phyloP scores from a whole-genome alignment of 345 rosid species.

The Lagerstroemia speciosa region DNA sequence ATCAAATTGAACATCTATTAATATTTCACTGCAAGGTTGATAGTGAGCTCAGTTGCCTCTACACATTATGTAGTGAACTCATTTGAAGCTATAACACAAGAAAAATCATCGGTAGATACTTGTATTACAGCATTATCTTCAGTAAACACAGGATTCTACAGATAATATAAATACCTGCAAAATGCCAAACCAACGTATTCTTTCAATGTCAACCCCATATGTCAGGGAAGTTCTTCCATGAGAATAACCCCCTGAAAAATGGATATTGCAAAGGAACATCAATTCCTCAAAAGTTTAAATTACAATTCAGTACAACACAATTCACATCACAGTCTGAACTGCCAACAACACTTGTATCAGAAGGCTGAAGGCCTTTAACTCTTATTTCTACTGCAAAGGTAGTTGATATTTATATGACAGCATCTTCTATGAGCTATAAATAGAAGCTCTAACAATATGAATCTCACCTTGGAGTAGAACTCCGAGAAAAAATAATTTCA shows the following conservation, averaged over 20 bases:
- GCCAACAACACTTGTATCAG: not conserved
- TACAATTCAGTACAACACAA: not conserved
- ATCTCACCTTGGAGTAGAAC: constrained; percentile 38
- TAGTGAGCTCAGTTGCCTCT: not conserved
- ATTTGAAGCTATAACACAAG: not conserved
- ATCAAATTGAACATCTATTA: not conserved
- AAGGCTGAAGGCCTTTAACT: not conserved
- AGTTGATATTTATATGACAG: not conserved
- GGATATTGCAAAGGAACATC: not conserved
- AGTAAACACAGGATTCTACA: not conserved
- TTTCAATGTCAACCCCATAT: constrained; percentile 36
- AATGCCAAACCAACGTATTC: constrained; percentile 41
- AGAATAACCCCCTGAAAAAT: constrained; percentile 35
- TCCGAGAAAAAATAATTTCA: constrained; percentile 31
- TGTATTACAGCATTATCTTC: not conserved
- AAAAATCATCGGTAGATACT: not conserved
- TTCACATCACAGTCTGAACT: not conserved
- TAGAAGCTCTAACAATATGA: not conserved
- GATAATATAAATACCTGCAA: constrained; percentile 26
- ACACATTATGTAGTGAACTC: too few relatives aligned
- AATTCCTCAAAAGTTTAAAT: not conserved
- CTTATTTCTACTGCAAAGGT: not conserved
- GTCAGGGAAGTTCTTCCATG: constrained; percentile 35
- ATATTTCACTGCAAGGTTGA: not conserved
- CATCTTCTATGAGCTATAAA: not conserved